Percentiles rank a stretch among this genome's conserved stretches.
Evolutionary conservation across 2,329 filamentous ascomycete species (phyloP).

Genomic region (Fusarium sp.): DNA sequence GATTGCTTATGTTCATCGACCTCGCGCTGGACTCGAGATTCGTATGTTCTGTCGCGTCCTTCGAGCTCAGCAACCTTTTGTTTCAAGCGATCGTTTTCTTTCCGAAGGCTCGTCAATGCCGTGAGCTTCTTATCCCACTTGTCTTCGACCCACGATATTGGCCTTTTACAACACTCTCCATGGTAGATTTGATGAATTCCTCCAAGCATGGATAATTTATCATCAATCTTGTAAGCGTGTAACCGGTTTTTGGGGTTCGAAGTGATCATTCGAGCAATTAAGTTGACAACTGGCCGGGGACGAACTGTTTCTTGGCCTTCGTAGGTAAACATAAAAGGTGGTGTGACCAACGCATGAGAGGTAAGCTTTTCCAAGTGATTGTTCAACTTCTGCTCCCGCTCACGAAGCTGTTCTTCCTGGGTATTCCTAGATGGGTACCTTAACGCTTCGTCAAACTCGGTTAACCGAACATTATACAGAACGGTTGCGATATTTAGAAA

Average conservation of each 20-base stretch:
- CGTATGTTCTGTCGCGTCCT: constrained; percentile 53
- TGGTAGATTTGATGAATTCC: constrained; percentile 60
- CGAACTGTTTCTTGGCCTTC: constrained; percentile 51
- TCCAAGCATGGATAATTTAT: constrained; percentile 55
- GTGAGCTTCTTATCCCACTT: constrained; percentile 50
- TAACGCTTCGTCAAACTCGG: constrained; percentile 52
- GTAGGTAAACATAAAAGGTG: constrained; percentile 51
- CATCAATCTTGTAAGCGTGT: constrained; percentile 50
- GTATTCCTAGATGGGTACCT: constrained; percentile 41
- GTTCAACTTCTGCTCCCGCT: constrained; percentile 49
- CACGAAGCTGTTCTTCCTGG: constrained; percentile 46
- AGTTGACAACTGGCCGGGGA: constrained; percentile 51
- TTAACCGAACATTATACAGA: constrained; percentile 52
- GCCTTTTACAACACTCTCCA: constrained; percentile 55
- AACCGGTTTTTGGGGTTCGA: constrained; percentile 46
- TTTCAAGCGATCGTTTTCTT: constrained; percentile 47
- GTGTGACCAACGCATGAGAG: constrained; percentile 46
- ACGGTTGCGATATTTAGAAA: constrained; percentile 56
- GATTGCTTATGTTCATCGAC: constrained; percentile 47
- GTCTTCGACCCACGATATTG: constrained; percentile 48
- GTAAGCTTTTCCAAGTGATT: constrained; percentile 48
- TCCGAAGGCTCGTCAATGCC: constrained; percentile 41
- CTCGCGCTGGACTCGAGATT: constrained; percentile 50
- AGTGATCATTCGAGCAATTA: constrained; percentile 51
- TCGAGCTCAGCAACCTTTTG: constrained; percentile 50